Conservation (phyloP, 129 eudicot genomes). For the Escallonia herrerae region DNA sequence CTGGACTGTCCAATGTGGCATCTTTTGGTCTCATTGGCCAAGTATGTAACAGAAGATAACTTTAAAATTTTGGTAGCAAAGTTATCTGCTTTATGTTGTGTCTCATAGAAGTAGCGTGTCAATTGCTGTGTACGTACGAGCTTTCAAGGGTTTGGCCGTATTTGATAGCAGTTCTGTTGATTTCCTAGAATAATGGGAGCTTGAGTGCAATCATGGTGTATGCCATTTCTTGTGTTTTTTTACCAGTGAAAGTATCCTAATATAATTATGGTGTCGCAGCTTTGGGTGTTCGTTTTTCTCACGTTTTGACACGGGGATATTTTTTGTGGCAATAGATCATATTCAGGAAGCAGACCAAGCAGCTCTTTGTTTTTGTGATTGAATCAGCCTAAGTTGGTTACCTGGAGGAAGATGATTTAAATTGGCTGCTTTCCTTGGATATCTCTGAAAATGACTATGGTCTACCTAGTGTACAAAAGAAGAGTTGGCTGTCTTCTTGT, state of each 20-base stretch:
- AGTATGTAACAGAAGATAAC: no score
- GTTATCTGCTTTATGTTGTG: no score
- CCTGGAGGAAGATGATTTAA: conserved; percentile 53
- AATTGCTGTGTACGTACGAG: no score
- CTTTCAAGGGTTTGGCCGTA: no score
- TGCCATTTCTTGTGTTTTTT: no score
- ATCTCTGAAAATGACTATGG: conserved; percentile 43
- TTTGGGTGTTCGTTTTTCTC: conserved; percentile 11
- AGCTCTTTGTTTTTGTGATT: conserved; percentile 44
- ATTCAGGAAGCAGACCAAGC: conserved; percentile 57
- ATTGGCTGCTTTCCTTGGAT: conserved; percentile 42
- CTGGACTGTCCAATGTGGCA: no score
- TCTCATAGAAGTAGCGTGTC: no score
- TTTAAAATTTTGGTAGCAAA: no score
- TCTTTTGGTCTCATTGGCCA: no score
- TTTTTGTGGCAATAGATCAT: conserved; percentile 20
- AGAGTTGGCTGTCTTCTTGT: conserved; percentile 14
- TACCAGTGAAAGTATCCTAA: no score
- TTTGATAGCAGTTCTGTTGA: no score
- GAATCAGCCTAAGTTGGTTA: conserved; percentile 39
- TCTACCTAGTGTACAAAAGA: conserved; percentile 28
- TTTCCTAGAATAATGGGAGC: not conserved
- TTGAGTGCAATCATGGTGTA: not conserved
- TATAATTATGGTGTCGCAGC: conserved; percentile 5
- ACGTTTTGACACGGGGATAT: conserved; percentile 39